Percentiles rank a stretch among this genome's conserved stretches.
Conservation (phyloP, 495 filamentous ascomycete genomes). For the Corynascus novoguineensis region DNA sequence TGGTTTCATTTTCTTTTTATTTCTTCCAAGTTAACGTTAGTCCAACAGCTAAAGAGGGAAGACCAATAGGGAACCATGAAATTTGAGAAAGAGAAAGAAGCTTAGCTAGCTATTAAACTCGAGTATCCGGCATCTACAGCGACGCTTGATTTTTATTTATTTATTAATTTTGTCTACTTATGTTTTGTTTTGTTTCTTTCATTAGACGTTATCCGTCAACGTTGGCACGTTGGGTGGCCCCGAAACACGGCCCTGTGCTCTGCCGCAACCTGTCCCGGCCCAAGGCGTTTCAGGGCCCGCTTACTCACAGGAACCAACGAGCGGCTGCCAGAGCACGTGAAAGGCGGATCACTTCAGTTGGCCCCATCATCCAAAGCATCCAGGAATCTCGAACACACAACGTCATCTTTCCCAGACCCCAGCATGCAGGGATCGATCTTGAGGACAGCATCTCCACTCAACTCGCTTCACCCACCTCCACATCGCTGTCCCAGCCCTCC, state of each 20-base stretch:
- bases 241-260: not conserved
- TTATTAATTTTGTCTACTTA: too few species aligned
- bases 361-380: not conserved
- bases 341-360: not conserved
- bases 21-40: too few species aligned
- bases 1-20: too few species aligned
- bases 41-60: too few species aligned
- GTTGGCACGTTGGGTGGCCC: too few species aligned
- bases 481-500: not conserved
- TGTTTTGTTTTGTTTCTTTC: too few species aligned
- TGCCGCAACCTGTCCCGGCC: not conserved
- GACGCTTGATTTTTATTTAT: too few species aligned
- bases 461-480: not conserved
- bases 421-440: not conserved
- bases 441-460: constrained; percentile 10
- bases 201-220: not conserved
- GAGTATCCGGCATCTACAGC: too few species aligned
- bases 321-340: constrained; percentile 3
- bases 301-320: not conserved
- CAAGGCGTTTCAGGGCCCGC: constrained; percentile 6
- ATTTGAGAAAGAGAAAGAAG: too few species aligned
- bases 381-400: constrained; percentile 8
- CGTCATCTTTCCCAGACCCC: constrained; percentile 10
- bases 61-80: too few species aligned
- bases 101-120: too few species aligned